A percentile compares a stretch with the other conserved stretches of the same genome.
Evolutionary conservation across 1,139 yeast species (phyloP).

Genomic region (Komagataea norvegica): DNA sequence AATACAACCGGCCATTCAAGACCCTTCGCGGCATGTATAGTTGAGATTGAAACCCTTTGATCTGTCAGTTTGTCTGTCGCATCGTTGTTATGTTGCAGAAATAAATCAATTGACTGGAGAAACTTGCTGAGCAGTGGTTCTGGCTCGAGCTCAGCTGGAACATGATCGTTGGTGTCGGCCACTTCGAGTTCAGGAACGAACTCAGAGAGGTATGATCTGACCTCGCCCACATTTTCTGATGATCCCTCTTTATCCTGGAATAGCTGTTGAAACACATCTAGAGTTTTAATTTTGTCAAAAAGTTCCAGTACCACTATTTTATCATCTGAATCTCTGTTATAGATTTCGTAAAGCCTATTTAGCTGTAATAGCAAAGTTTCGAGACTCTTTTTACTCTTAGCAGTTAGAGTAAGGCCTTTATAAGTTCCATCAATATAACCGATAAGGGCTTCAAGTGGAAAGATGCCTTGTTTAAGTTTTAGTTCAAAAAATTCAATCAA

Average conservation of each 20-base stretch:
- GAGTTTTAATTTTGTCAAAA: slow-evolving; percentile 27
- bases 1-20: slow-evolving; percentile 93
- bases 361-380: not conserved
- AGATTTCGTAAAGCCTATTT: slow-evolving; percentile 3
- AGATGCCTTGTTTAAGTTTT: slow-evolving; percentile 15
- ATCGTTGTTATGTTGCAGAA: slow-evolving; percentile 12
- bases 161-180: no score
- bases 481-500: slow-evolving; percentile 29
- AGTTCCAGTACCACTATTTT: slow-evolving; percentile 6
- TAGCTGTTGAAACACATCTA: slow-evolving; percentile 36
- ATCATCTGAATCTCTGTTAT: slow-evolving; percentile 20
- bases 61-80: slow-evolving; percentile 13
- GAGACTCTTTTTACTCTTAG: not conserved
- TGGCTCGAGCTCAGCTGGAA: no score
- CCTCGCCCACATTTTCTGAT: slow-evolving; percentile 38
- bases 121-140: slow-evolving; percentile 42
- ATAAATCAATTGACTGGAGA: slow-evolving; percentile 58
- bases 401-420: not conserved
- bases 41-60: slow-evolving; percentile 45
- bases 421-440: slow-evolving; percentile 17
- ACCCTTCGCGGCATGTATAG: slow-evolving; percentile 92
- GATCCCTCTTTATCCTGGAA: slow-evolving; percentile 27
- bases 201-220: slow-evolving; percentile 39
- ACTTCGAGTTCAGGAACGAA: slow-evolving; percentile 35
- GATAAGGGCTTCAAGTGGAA: slow-evolving; percentile 24